Evolutionary conservation across 1,284 basidiomycete species (phyloP), one percentile per base, ranked within the genome.

Genomic region (Grifola frondosa): DNA sequence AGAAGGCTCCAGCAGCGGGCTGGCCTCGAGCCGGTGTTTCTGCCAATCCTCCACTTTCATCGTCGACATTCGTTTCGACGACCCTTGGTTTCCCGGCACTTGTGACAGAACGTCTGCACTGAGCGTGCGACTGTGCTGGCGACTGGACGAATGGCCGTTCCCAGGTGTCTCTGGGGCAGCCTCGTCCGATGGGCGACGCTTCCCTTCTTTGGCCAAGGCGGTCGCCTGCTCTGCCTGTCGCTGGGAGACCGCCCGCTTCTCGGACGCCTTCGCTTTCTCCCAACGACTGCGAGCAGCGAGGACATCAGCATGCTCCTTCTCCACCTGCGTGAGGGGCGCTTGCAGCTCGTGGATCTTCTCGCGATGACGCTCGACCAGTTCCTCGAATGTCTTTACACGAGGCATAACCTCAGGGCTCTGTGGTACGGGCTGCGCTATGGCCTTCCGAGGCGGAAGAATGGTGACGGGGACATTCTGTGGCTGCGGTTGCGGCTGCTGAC

Each of bases 1-100:
- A 67, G 67, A 45, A 39, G 60, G 57, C 23, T 49, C 57, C 55
- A 44, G 53, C 58, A 17, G 51, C 49, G 38, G 56, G 55, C 56
- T 51, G 22, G 73, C 73, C 29, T 65, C 66, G 35, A 78, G 70
- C 58, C 88, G 87, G 57, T 80, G 74, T 49, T 75, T 75, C 62
- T 87, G 82, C 87, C 88, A 90, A 56, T 88, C 87, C 60, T 88
- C 84, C 25, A 90, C 88, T 61, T 88, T 88, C 70, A 88, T 64
- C 59, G 74, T 78, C 32, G 86, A 88, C 62, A 81, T 60, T 35
- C 84, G 77, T 58, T 77, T 80, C 37, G 82, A 79, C 21, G 81
- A 71, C 30, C 61, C 49, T n/a, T 58, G 49, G 6, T 52, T 43
- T n/a, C 59, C 64, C 6, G 66, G 61, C 24, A 73, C 62, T 17